Base-by-base conservation (phyloP, 2,329 filamentous ascomycete genomes). In the Aureobasidium uvarum region DNA sequence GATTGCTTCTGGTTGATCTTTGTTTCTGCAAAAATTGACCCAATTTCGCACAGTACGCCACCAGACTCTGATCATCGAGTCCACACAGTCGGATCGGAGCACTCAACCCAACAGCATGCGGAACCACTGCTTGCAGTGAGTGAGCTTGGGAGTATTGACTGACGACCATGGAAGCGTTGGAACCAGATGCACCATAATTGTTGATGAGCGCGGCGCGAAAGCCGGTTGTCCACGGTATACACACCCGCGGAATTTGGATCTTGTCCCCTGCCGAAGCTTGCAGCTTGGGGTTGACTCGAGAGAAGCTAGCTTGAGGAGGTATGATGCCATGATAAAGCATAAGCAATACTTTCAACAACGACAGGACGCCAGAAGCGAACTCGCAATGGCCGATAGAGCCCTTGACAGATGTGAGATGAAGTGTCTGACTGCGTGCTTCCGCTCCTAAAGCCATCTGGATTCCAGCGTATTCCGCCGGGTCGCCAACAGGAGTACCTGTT, bases 271-370 rank as follows among this genome's bases (percentile, higher is more conserved):
- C 2, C 6, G 89, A 89, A 77, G 91, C 89, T 13, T 33, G 33
- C 33, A 33, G 33, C 33, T 87, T 87, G 20, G 46, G 23, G 13
- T 16, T 51, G 11, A 51, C 3, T 16, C 14, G 10, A 2, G 11
- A 28, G 46, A 51, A 51, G 23, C 46, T 51, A 5, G 84, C 80
- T 67, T 91, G 88, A 0, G 85, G 86, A 0, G 87, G 86, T 43
- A 90, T 89, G 3, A 76, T 73, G 62, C 82, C 83, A 70, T 89
- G 83, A 73, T 86, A 80, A 65, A 89, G 74, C 86, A 89, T 89
- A 72, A 89, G 71, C 2, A 90, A 74, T 0, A 87, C 83, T 74
- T 90, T 90, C 71, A 86, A 79, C 2, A 90, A 76, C n/a, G 81
- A 83, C 18, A 81, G 85, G 45, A 82, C 74, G n/a, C 73, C 73